phyloP scores from a whole-genome alignment of 495 filamentous ascomycete species.

The Aspergillus cristatus region DNA sequence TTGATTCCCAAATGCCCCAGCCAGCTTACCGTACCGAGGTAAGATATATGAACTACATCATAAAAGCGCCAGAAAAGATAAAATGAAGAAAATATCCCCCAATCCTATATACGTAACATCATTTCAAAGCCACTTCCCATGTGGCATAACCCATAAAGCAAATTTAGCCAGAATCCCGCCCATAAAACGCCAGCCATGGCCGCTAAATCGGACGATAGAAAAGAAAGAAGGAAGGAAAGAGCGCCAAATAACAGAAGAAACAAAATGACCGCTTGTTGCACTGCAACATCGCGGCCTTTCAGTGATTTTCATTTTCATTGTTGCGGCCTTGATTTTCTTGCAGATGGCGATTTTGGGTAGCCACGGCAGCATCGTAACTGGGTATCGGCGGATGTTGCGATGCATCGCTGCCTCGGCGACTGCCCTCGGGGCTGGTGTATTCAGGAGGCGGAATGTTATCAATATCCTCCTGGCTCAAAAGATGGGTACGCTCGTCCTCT shows the following conservation, averaged over 20 bases:
- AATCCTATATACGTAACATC: constrained; percentile 15
- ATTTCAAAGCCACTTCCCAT: constrained; percentile 6
- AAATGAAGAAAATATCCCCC: constrained; percentile 2
- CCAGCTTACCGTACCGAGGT: too few relatives aligned
- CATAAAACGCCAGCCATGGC: constrained; percentile 20
- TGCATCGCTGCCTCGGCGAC: constrained; percentile 44
- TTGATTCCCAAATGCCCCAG: too few relatives aligned
- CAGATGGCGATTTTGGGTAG: too few relatives aligned
- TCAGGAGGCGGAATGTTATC: constrained; percentile 51
- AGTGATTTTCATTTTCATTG: constrained; percentile 2
- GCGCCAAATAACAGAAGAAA: constrained; percentile 5
- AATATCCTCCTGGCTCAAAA: constrained; percentile 27
- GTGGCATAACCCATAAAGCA: constrained; percentile 9
- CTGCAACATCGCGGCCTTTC: too few relatives aligned
- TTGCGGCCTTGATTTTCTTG: too few relatives aligned
- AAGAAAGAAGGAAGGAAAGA: constrained; percentile 6
- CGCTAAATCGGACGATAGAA: constrained; percentile 19
- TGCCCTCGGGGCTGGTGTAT: constrained; percentile 61
- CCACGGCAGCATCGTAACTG: constrained; percentile 59
- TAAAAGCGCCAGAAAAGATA: background rate
- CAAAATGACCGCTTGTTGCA: too few relatives aligned
- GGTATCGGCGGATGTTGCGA: constrained; percentile 39
- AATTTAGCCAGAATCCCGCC: constrained; percentile 10
- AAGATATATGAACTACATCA: too few relatives aligned
- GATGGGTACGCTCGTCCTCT: constrained; percentile 20